phyloP scores from a whole-genome alignment of 2,329 filamentous ascomycete genomes.

The Ceratocystis albifundus region DNA sequence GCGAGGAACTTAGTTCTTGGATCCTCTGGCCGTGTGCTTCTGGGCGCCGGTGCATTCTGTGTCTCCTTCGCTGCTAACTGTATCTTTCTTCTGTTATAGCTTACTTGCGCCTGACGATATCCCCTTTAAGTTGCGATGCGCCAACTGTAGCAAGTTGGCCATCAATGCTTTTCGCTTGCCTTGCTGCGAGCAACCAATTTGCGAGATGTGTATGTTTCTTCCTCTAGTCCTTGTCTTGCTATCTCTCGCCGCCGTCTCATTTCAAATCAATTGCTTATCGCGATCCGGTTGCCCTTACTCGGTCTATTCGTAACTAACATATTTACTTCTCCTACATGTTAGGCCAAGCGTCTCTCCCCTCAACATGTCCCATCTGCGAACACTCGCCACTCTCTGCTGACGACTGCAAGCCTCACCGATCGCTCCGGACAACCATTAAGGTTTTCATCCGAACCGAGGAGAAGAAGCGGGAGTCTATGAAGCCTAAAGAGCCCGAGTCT shows the following conservation, averaged over 20 bases:
- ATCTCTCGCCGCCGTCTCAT: conserved; percentile 14
- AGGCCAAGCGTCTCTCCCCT: conserved; percentile 66
- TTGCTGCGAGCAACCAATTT: conserved; percentile 92
- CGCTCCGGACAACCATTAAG: conserved; percentile 80
- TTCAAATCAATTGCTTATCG: too few species aligned
- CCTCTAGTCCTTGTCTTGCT: conserved; percentile 15
- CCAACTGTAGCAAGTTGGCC: conserved; percentile 81
- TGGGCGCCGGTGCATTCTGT: background rate
- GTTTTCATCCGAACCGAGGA: conserved; percentile 84
- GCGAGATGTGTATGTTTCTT: conserved; percentile 61
- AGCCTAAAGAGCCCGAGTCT: conserved; percentile 36
- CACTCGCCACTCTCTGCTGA: conserved; percentile 78
- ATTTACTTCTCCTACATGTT: conserved; percentile 17
- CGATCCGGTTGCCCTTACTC: too few species aligned
- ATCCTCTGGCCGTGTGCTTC: background rate
- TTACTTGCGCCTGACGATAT: conserved; percentile 72
- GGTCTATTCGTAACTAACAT: conserved; percentile 9
- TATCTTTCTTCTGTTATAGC: conserved; percentile 35
- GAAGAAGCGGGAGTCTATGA: conserved; percentile 67
- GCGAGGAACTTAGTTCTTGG: too few species aligned
- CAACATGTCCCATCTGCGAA: conserved; percentile 83
- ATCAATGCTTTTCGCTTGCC: conserved; percentile 83
- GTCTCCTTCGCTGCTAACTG: conserved; percentile 22
- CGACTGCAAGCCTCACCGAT: conserved; percentile 80
- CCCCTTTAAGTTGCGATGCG: conserved; percentile 91